Evolutionary conservation across 2,329 filamentous ascomycete genomes (phyloP), one percentile per base, ranked within the genome.

Genomic region (Monilinia polystroma): DNA sequence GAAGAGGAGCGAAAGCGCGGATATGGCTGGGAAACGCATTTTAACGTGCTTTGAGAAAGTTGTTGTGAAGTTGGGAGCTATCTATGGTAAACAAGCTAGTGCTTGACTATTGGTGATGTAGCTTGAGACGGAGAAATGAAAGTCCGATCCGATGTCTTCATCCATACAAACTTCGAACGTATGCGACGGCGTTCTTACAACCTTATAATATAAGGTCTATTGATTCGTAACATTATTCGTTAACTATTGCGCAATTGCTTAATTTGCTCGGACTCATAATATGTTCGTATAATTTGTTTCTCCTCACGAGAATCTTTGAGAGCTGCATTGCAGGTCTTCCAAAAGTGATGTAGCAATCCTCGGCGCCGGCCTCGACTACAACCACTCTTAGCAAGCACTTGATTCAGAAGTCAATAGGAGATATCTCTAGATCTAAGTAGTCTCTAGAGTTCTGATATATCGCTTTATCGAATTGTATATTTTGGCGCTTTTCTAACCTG

Each of bases 51-150:
- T 51, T 26, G 45, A 49, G 58, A 8, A 18, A 47, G 14, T 32
- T 51, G n/a, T 51, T 26, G 8, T 60, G 29, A 26, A 38, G 10
- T 11, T 51, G 45, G 4, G 8, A 60, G 29, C 32, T 51, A 38
- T 20, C 20, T 51, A n/a, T 10, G 8, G 12, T 59, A 23, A 26
- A 60, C 12, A 29, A 14, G 58, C 29, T 51, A 45, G 51, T 60
- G 58, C 51, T 60, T 45, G 38, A 51, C 51, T 20, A 29, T 38
- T 23, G 47, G 38, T 5, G 8, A 32, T 35, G 57, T 38, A 38
- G 32, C 58, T 60, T 51, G 58, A 51, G 58, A 7, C 58, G 58
- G 58, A 60, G 16, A 60, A 60, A 60, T 26, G 58, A 60, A 60
- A 38, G 20, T 12, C 32, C 58, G 29, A 35, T 26, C 23, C 2